Percentiles rank a stretch among this genome's conserved stretches.
These are phyloP conservation scores for Talaromyces sp. DNA, from an alignment of 2,329 filamentous ascomycete species.

Conservation along the genomic window DNA sequence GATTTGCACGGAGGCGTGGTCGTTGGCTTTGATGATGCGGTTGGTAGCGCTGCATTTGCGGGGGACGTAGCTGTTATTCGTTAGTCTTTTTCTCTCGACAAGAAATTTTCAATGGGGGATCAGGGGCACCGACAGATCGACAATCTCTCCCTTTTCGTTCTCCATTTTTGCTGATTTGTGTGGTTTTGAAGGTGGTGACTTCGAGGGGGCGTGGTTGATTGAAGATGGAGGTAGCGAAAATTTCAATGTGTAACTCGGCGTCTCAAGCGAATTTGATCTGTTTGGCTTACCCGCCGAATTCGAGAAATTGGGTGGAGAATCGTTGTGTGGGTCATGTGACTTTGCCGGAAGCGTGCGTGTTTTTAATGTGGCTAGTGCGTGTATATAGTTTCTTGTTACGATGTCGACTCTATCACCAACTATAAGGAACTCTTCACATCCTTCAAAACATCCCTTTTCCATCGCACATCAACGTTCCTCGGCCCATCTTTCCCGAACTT, in stretches of 20 bases:
- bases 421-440: constrained; percentile 32
- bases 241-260: constrained; percentile 1
- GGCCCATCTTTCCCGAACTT: constrained; percentile 57
- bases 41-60: constrained; percentile 98
- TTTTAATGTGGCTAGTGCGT: not conserved
- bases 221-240: not conserved
- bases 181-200: not conserved
- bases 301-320: not conserved
- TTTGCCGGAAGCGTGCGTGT: constrained; percentile 7
- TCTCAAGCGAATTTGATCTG: not conserved
- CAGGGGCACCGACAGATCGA: constrained; percentile 79
- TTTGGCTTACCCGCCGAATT: not conserved
- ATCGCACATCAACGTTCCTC: constrained; percentile 52
- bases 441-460: constrained; percentile 45
- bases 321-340: constrained; percentile 35
- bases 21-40: constrained; percentile 99
- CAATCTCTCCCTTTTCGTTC: constrained; percentile 99
- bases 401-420: not conserved
- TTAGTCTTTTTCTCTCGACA: not conserved
- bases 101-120: not conserved
- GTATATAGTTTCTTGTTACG: not conserved
- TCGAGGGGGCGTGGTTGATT: not conserved
- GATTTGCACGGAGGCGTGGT: constrained; percentile 98
- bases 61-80: constrained; percentile 74
- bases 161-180: constrained; percentile 72